These are phyloP conservation scores for Vigna reflexopilosa DNA, from an alignment of 306 rosid species.

Conservation along the genomic window DNA sequence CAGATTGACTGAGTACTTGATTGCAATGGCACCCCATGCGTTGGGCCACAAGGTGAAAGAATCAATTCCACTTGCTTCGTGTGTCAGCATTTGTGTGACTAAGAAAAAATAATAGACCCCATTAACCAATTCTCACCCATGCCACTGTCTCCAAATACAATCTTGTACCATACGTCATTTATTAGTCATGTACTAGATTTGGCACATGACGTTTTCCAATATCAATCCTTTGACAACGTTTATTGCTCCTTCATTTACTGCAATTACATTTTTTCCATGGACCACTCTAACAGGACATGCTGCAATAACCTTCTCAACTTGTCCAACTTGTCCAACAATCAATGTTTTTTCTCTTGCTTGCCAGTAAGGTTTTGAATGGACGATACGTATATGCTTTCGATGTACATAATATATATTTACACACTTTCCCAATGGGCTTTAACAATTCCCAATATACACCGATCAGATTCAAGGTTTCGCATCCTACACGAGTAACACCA, in stretches of 20 bases:
- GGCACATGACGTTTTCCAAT: not conserved
- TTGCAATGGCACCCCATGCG: not conserved
- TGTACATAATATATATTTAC: not conserved
- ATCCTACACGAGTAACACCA: too few relatives aligned
- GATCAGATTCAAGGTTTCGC: not conserved
- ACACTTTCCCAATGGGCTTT: not conserved
- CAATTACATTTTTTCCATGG: not conserved
- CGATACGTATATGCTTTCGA: too few relatives aligned
- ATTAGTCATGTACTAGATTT: not conserved
- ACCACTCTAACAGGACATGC: too few relatives aligned
- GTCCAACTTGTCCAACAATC: not conserved
- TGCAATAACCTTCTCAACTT: not conserved
- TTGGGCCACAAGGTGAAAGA: not conserved
- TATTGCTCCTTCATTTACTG: not conserved
- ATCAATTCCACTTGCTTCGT: not conserved
- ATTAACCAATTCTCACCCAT: not conserved
- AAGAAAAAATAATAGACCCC: not conserved
- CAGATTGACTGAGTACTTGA: not conserved
- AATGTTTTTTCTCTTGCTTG: not conserved
- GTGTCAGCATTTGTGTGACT: not conserved
- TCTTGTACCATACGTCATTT: not conserved
- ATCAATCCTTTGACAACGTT: not conserved
- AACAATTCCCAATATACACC: too few relatives aligned
- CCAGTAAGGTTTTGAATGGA: not conserved
- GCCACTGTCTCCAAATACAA: not conserved